Evolutionary conservation across 164 flowering plant genomes (phyloP).

Genomic region (Umbellularia californica): DNA sequence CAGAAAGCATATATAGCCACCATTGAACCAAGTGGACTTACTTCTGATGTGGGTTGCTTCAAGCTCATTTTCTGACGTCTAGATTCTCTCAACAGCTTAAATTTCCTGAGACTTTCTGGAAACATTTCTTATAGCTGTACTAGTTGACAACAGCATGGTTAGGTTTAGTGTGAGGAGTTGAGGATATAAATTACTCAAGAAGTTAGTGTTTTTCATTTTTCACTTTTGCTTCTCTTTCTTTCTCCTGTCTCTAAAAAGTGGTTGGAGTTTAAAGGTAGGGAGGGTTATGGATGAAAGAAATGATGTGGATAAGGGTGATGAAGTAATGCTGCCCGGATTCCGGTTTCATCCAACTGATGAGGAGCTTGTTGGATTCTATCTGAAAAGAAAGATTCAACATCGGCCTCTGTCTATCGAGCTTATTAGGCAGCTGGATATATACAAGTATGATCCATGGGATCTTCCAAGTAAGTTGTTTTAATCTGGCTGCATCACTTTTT

Average conservation of each 20-base stretch:
- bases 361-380: conserved; percentile 71
- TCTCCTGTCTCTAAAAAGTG: background rate
- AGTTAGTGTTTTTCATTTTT: background rate
- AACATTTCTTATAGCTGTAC: background rate
- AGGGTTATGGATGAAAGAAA: conserved; percentile 38
- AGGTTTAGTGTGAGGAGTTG: background rate
- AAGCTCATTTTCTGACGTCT: background rate
- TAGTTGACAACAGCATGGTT: background rate
- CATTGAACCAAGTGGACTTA: conserved; percentile 31
- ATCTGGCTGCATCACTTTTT: conserved; percentile 1
- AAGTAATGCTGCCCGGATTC: conserved; percentile 68
- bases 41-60: conserved; percentile 11
- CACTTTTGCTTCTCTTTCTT: background rate
- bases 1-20: conserved; percentile 57
- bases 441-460: conserved; percentile 84
- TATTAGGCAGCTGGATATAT: conserved; percentile 71
- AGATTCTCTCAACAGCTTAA: background rate
- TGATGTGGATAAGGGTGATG: conserved; percentile 46
- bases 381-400: conserved; percentile 66
- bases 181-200: background rate
- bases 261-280: background rate
- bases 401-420: conserved; percentile 61
- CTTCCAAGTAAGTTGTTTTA: conserved; percentile 58
- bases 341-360: conserved; percentile 88
- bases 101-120: background rate